Evolutionary conservation across 306 rosid species (phyloP).

Genomic region (Prunus armeniaca): DNA sequence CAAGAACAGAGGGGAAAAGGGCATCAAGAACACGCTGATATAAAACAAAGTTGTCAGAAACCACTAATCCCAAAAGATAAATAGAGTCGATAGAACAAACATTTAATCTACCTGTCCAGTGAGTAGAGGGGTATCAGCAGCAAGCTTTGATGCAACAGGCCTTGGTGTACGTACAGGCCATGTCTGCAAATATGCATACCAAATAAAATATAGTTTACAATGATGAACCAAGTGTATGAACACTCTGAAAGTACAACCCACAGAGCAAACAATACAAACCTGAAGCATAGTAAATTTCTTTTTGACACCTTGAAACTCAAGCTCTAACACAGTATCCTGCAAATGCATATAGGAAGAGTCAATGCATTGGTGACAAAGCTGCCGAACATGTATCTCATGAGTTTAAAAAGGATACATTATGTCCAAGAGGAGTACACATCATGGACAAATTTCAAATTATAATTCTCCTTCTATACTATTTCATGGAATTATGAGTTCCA

Average conservation of each 20-base stretch:
- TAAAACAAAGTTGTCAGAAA: constrained; percentile 25
- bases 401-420: background rate
- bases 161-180: constrained; percentile 99
- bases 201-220: constrained; percentile 11
- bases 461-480: background rate
- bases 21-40: constrained; percentile 99
- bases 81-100: constrained; percentile 3
- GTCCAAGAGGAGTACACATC: background rate
- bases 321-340: constrained; percentile 96
- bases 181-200: constrained; percentile 42
- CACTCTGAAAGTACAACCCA: constrained; percentile 23
- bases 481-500: background rate
- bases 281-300: constrained; percentile 97
- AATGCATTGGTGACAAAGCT: background rate
- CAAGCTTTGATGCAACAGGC: constrained; percentile 97
- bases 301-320: constrained; percentile 96
- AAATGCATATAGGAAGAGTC: constrained; percentile 20
- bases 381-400: too few relatives aligned
- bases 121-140: constrained; percentile 98
- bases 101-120: constrained; percentile 81
- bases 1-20: constrained; percentile 98
- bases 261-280: constrained; percentile 38
- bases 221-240: background rate
- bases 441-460: background rate
- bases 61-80: constrained; percentile 3